Base-by-base conservation (phyloP, 2,329 filamentous ascomycete genomes). In the Cytospora schulzeri region DNA sequence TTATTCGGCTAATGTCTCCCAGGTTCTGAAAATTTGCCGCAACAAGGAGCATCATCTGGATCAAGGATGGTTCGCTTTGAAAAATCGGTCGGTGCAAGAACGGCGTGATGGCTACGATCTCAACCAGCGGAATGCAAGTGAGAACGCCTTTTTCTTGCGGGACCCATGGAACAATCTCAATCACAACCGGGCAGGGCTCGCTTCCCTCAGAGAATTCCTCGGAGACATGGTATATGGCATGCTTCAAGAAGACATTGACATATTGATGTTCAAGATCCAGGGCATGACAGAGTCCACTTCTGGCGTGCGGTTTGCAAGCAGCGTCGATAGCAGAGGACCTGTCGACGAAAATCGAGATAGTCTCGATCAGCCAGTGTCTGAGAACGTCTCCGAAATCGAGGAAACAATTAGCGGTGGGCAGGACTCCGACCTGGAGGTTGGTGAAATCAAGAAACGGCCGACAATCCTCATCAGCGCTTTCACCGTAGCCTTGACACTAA, bases 81-180 rank as follows among this genome's bases (percentile, higher is more conserved):
- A 57, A 26, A 65, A 65, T 28, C 57, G 57, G 29, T 65, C 62
- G 19, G 26, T 57, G 45, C 57, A 61, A 38, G 62, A 65, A 52
- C 57, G 57, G 57, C n/a, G 45, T 66, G 31, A 69, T 64, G 66
- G 68, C 54, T 45, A 65, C 65, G 26, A 68, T 67, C 55, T 64
- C 61, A 53, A 69, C 63, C 35, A 70, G 69, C 53, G 69, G 68
- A 56, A 70, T 66, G 66, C 68, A 67, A 66, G 67, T 63, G 53
- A 69, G 66, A 31, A 69, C 50, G 48, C 24, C 33, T 65, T 65
- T 38, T 63, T 63, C 38, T 41, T 17, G 38, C 8, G 38, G 7
- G 17, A 41, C 4, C 38, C 38, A n/a, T 41, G 38, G 38, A 41
- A n/a, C 38, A 41, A 41, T 5, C 3, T 41, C 38, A 19, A 17